A percentile compares a stretch with the other conserved stretches of the same genome.
These are phyloP conservation scores for Setomelanomma holmii DNA, from an alignment of 2,329 filamentous ascomycete species.

Conservation along the genomic window DNA sequence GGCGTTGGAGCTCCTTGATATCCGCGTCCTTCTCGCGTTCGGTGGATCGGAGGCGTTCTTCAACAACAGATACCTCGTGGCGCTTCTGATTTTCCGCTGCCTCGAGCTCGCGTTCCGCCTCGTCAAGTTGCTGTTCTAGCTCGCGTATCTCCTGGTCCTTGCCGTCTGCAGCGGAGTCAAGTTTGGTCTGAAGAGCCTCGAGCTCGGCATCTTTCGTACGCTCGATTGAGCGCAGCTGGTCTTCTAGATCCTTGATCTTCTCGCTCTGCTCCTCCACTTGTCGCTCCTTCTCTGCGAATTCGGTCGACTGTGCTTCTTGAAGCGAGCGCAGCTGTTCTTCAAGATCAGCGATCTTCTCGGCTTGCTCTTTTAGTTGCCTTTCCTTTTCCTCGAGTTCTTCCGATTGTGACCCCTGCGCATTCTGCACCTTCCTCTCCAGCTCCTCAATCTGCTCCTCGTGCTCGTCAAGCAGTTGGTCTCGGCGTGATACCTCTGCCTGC, in stretches of 20 bases:
- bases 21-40: conserved; percentile 49
- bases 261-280: conserved; percentile 42
- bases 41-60: conserved; percentile 40
- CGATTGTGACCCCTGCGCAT: conserved; percentile 37
- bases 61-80: conserved; percentile 34
- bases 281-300: conserved; percentile 36
- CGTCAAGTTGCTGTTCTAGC: conserved; percentile 50
- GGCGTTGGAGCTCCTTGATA: conserved; percentile 44
- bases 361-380: conserved; percentile 35
- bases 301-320: conserved; percentile 30
- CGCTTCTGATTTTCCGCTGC: conserved; percentile 36
- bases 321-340: conserved; percentile 33
- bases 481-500: conserved; percentile 42
- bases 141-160: conserved; percentile 60
- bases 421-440: conserved; percentile 40
- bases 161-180: conserved; percentile 48
- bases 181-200: conserved; percentile 49
- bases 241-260: conserved; percentile 43
- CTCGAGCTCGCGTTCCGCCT: conserved; percentile 39
- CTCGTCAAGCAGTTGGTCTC: conserved; percentile 46
- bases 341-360: conserved; percentile 37
- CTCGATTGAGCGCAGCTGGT: conserved; percentile 32
- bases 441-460: conserved; percentile 48
- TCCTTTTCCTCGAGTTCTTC: conserved; percentile 41
- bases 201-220: conserved; percentile 53